Base-by-base conservation (phyloP, 2,329 filamentous ascomycete species). In the Cladosporium sp. region DNA sequence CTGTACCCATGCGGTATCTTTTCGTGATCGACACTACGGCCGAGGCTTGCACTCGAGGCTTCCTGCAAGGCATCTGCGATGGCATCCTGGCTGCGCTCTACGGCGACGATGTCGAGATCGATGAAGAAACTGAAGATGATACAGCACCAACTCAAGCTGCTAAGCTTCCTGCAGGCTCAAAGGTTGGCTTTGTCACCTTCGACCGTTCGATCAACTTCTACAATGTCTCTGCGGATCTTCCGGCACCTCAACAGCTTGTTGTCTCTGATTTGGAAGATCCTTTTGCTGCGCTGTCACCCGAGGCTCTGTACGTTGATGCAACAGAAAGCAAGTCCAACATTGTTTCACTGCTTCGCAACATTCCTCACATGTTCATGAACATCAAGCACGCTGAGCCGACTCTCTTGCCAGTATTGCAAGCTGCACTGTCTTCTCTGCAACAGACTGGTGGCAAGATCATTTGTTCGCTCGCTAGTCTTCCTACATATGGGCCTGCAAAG, bases 121-220 rank as follows among this genome's bases (percentile, higher is more conserved):
- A 77, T 45, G 75, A 82, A 25, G 78, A 77, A 57, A 79, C 81
- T 28, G 81, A 82, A 56, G 76, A 82, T 44, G 78, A 80, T 49
- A 80, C 80, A 58, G 71, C 74, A 24, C 17, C 50, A 65, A 72
- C 73, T 51, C 77, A 73, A 60, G 79, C 77, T 55, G 76, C 74
- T 61, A 78, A 75, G 62, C 79, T 97, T 66, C 90, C 94, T 0
- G 77, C 83, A 54, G 91, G 91, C 12, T 85, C 90, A 49, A 96
- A 91, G 76, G 86, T 99, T 60, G 94, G 93, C 50, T 96, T 99
- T 71, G 86, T 97, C 62, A 97, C 94, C 1, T 99, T 88, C 71
- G 94, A 99, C 77, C 93, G 91, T 74, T 91, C 97, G 67, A 89
- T 99, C 59, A 94, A 99, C 71, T 99, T 97, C 73, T 99, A 97